Percentiles rank a stretch among this genome's conserved stretches.
These are phyloP conservation scores for Talaromyces trachyspermus DNA, from an alignment of 495 filamentous ascomycete genomes.

Conservation along the genomic window DNA sequence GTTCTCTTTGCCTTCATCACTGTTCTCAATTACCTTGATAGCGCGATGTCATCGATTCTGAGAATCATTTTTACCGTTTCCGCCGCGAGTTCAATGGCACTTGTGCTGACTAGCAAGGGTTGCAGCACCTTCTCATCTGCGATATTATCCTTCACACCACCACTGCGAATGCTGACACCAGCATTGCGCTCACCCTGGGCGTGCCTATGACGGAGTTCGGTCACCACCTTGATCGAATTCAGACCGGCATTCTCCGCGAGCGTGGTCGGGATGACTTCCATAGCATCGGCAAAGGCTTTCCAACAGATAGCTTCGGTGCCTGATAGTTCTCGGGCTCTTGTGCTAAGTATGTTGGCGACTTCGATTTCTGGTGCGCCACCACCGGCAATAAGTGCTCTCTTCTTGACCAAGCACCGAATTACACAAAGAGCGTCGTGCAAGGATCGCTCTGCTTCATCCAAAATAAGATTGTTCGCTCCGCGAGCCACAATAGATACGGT, in stretches of 20 bases:
- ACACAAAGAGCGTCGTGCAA: constrained; percentile 97
- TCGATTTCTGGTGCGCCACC: constrained; percentile 95
- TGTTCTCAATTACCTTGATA: constrained; percentile 44
- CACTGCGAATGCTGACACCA: constrained; percentile 93
- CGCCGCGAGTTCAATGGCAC: constrained; percentile 90
- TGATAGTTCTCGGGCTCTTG: constrained; percentile 70
- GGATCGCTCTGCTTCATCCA: constrained; percentile 93
- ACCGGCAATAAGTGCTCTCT: constrained; percentile 93
- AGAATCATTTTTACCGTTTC: constrained; percentile 99
- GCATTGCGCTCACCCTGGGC: constrained; percentile 92
- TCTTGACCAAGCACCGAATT: constrained; percentile 96
- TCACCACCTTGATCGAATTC: constrained; percentile 98
- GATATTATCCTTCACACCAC: constrained; percentile 91
- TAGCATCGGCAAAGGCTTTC: constrained; percentile 95
- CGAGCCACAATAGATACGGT: constrained; percentile 91
- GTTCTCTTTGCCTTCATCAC: background rate
- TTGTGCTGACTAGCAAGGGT: constrained; percentile 91
- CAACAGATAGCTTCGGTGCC: constrained; percentile 97
- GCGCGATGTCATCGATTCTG: constrained; percentile 90
- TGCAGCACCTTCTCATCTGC: constrained; percentile 96
- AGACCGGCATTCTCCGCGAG: constrained; percentile 95
- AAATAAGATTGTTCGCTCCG: constrained; percentile 87
- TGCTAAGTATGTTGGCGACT: constrained; percentile 73
- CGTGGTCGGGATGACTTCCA: constrained; percentile 96
- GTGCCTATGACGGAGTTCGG: constrained; percentile 86